Conservation (phyloP, 2,329 filamentous ascomycete species). For the Hortaea werneckii region DNA sequence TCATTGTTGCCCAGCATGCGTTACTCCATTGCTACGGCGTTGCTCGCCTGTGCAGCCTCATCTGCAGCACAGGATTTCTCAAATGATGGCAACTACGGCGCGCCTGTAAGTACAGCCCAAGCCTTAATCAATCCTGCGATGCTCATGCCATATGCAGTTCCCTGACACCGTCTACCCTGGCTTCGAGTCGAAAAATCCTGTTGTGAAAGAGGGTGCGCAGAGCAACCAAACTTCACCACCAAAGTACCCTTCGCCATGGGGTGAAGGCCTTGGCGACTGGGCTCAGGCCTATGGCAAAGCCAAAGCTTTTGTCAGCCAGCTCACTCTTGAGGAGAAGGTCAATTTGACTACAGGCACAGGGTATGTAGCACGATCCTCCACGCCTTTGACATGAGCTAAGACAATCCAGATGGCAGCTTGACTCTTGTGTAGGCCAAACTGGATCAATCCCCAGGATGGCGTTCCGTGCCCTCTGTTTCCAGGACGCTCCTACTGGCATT, state of each 20-base stretch:
- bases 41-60: constrained; percentile 2
- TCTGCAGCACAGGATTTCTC: constrained; percentile 3
- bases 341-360: constrained; percentile 88
- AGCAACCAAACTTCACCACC: constrained; percentile 45
- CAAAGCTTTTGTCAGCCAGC: constrained; percentile 65
- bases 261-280: constrained; percentile 65
- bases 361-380: background rate
- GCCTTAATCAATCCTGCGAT: background rate
- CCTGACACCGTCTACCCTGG: constrained; percentile 17
- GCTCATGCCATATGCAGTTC: constrained; percentile 5
- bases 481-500: constrained; percentile 74
- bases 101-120: constrained; percentile 1
- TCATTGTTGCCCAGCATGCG: constrained; percentile 2
- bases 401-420: constrained; percentile 47
- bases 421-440: constrained; percentile 65
- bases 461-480: constrained; percentile 65
- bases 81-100: constrained; percentile 3
- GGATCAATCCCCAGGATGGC: constrained; percentile 63
- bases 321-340: constrained; percentile 82
- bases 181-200: constrained; percentile 15
- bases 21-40: constrained; percentile 1
- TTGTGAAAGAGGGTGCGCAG: constrained; percentile 18
- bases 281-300: constrained; percentile 66
- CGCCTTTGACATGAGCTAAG: background rate
- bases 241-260: constrained; percentile 81